Percentiles rank a stretch among this genome's conserved stretches.
These are phyloP conservation scores for Botrytis byssoidea DNA, from an alignment of 2,329 filamentous ascomycete genomes.

Conservation along the genomic window DNA sequence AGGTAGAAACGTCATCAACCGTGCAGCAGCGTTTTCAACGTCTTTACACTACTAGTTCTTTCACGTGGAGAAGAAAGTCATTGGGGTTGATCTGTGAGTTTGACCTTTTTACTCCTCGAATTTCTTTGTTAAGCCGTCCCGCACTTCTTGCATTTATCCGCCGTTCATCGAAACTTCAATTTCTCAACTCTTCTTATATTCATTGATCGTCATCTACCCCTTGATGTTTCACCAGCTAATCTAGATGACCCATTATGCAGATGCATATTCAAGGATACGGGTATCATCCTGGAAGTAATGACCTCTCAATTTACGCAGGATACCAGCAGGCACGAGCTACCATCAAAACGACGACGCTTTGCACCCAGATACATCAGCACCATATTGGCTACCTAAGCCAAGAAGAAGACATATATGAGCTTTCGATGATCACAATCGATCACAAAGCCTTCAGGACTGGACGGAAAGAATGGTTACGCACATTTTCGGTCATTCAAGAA, in stretches of 20 bases:
- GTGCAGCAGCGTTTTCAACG: neutral
- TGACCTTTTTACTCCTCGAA: neutral
- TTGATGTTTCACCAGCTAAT: neutral
- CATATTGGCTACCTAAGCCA: neutral
- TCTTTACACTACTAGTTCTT: neutral
- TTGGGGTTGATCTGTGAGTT: neutral
- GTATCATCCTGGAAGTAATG: fast-evolving
- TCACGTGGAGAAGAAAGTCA: neutral
- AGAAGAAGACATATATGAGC: no score
- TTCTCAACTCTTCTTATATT: neutral
- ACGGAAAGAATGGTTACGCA: neutral
- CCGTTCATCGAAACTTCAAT: neutral
- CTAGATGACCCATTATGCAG: fast-evolving
- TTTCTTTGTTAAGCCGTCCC: neutral
- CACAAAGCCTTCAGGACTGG: neutral
- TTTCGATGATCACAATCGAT: neutral
- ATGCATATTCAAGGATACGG: neutral
- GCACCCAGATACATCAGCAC: neutral
- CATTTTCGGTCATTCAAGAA: neutral
- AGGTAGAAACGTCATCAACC: neutral
- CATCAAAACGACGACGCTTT: neutral
- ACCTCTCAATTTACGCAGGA: neutral
- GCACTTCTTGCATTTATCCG: neutral
- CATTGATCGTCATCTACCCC: neutral
- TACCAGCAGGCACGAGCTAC: neutral